phyloP scores from a whole-genome alignment of 1,284 basidiomycete genomes.

The Apiotrichum sp. region DNA sequence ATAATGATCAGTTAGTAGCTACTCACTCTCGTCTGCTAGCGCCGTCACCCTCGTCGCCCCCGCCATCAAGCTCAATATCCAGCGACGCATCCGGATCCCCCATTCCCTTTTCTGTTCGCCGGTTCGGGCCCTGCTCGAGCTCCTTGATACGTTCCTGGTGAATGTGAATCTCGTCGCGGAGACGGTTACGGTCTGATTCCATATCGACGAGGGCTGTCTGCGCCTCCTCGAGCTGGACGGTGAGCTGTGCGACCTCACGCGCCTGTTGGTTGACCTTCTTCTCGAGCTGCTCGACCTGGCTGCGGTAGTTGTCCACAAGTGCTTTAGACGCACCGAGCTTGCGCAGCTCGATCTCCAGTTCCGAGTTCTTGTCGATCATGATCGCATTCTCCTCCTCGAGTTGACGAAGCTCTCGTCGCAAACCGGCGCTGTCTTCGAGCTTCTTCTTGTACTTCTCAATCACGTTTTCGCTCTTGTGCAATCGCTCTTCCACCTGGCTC shows the following conservation, averaged over 20 bases:
- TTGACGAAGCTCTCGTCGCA: conserved; percentile 74
- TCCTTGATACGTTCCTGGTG: conserved; percentile 90
- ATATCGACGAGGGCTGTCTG: conserved; percentile 58
- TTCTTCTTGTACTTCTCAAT: conserved; percentile 99
- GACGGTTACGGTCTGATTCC: conserved; percentile 64
- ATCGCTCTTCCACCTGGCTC: conserved; percentile 79
- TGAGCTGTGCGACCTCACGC: conserved; percentile 56
- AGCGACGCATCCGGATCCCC: conserved; percentile 22
- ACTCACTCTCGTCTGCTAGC: conserved; percentile 60
- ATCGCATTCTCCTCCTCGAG: conserved; percentile 88
- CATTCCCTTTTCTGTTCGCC: neutral
- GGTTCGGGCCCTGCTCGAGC: conserved; percentile 53
- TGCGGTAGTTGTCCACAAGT: conserved; percentile 80
- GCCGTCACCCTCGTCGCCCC: conserved; percentile 56
- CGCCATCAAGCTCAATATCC: conserved; percentile 49
- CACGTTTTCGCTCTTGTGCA: conserved; percentile 91
- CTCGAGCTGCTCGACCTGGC: conserved; percentile 76
- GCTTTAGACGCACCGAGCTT: conserved; percentile 81
- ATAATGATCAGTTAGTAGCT: too few relatives aligned
- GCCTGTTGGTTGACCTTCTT: conserved; percentile 50
- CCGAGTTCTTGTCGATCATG: conserved; percentile 82
- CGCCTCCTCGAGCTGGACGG: conserved; percentile 69
- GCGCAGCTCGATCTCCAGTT: conserved; percentile 81
- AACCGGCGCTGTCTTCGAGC: conserved; percentile 84
- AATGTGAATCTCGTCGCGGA: conserved; percentile 76